Conservation (phyloP, 2,329 filamentous ascomycete genomes). For the Coniochaeta sp. region DNA sequence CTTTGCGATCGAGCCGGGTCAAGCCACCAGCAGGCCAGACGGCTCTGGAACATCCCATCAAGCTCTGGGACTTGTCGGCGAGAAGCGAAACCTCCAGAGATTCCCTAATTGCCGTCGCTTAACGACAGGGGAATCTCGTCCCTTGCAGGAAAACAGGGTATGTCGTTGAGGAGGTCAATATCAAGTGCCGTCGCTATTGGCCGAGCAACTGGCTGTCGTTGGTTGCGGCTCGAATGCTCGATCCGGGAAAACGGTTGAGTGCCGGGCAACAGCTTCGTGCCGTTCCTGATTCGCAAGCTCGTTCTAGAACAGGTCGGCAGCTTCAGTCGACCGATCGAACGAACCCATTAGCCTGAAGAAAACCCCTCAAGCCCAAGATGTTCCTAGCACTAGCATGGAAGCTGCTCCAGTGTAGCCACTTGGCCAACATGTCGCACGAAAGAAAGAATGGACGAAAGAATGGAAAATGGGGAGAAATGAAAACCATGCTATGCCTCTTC, state of each 20-base stretch:
- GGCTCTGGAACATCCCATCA: neutral
- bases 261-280: neutral
- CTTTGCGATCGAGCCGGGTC: neutral
- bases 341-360: neutral
- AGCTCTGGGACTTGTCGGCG: neutral
- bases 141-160: neutral
- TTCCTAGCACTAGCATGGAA: neutral
- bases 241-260: constrained; percentile 2
- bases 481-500: no score
- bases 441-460: no score
- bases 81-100: neutral
- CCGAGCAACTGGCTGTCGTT: neutral
- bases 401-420: neutral
- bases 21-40: neutral
- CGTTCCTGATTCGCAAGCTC: neutral
- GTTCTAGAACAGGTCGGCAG: neutral
- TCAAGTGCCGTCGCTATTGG: neutral
- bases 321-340: neutral
- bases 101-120: neutral
- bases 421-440: no score
- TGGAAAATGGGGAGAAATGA: neutral
- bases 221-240: neutral
- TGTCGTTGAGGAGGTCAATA: neutral
- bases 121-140: neutral
- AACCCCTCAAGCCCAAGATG: no score